phyloP scores from a whole-genome alignment of 1,284 basidiomycete species.

The Butyriboletus appendiculatus region DNA sequence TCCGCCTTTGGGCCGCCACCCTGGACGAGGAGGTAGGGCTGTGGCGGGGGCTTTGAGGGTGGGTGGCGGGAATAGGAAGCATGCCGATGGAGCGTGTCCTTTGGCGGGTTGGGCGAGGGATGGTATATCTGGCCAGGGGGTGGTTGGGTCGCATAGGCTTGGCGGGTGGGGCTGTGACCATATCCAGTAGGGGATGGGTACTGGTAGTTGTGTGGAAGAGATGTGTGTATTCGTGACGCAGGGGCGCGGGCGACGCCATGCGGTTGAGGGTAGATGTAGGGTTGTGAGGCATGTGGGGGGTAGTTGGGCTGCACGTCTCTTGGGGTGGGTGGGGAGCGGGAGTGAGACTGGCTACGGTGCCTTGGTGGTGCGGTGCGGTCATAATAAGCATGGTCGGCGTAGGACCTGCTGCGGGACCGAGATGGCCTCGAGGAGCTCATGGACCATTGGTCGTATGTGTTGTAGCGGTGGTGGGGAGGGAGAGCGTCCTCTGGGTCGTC shows the following conservation, averaged over 20 bases:
- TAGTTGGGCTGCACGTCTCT: constrained; percentile 23
- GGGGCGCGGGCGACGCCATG: constrained; percentile 14
- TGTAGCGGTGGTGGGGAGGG: neutral
- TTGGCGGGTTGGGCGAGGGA: constrained; percentile 14
- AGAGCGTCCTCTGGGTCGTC: constrained; percentile 9
- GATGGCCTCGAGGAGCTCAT: constrained; percentile 27
- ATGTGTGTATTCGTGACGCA: constrained; percentile 21
- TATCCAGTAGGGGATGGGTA: constrained; percentile 15
- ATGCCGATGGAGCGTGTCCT: constrained; percentile 22
- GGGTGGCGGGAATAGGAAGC: constrained; percentile 24
- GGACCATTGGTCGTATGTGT: constrained; percentile 23
- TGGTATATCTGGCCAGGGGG: constrained; percentile 34
- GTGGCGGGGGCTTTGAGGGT: constrained; percentile 24
- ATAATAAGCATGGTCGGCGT: constrained; percentile 21
- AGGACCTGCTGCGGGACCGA: constrained; percentile 25
- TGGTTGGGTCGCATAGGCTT: constrained; percentile 27
- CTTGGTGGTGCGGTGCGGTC: constrained; percentile 21
- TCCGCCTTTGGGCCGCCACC: constrained; percentile 33
- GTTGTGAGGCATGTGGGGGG: constrained; percentile 18
- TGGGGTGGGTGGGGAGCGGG: constrained; percentile 21
- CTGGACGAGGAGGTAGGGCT: constrained; percentile 30
- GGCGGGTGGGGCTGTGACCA: constrained; percentile 18
- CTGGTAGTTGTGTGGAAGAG: constrained; percentile 22
- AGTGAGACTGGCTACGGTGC: constrained; percentile 28
- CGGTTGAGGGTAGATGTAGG: constrained; percentile 21